Evolutionary conservation across 163 green algal genomes (phyloP), one percentile per base, ranked within the genome.

Genomic region (Trebouxiophyceae sp.): DNA sequence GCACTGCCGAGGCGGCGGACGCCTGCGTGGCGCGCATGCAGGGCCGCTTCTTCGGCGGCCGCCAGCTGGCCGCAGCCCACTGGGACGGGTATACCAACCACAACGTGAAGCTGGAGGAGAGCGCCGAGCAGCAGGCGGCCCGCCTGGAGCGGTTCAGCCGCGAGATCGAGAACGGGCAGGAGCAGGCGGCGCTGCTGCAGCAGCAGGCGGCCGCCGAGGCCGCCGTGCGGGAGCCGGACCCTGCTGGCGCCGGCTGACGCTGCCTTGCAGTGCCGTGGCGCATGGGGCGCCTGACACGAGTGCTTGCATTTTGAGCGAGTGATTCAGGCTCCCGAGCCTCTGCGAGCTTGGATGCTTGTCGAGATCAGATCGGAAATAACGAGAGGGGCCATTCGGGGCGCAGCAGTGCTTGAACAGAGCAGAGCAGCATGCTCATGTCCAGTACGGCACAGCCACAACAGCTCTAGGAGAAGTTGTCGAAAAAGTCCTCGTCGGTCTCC

Each of bases 1-100:
- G 80, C 5, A 74, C 76, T 1, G 45, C 71, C 24, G 82, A 93
- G 54, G 70, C 75, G 2, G 89, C 85, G 0, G 58, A 90, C 24
- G 70, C 74, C 22, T 74, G 91, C 68, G 61, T 96, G 2, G 29
- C 63, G 6, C 29, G 80, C 26, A 97, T 97, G 90, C 71, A 96
- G n/a, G 87, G 86, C 1, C 74, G 90, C 19, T 97, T 84, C 60
- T 96, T 95, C 75, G 88, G 73, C 5, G 86, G 88, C 5, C 73
- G 74, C 22, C 73, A 85, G 66, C 57, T 96, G 8, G 65, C 60
- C 33, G 87, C 89, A 0, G 58, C 67, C 58, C 82, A 89, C 75
- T 96, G 81, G 79, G 89, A 96, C 59, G 89, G 89, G 29, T 67
- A 83, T 33, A 87, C 84, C 45, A 91, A 87, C 39, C 94, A 86